Evolutionary conservation across 2,329 filamentous ascomycete genomes (phyloP), one percentile per base, ranked within the genome.

Genomic region (Aspergillus versicolor): DNA sequence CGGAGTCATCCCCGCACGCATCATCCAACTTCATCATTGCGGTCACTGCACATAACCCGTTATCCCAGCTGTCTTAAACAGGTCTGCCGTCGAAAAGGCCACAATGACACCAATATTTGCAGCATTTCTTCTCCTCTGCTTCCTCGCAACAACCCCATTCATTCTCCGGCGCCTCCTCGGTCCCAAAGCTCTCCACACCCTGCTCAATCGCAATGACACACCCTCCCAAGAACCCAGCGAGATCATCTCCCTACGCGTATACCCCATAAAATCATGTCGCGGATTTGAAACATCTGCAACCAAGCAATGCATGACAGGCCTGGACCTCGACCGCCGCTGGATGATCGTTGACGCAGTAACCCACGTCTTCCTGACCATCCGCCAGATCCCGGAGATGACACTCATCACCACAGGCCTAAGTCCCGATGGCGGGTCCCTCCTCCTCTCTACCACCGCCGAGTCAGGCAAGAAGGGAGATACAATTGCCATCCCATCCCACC

Each of bases 201-300:
- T 22, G 9, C 6, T 12, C 30, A 34, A 19, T 17, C 11, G 5
- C 44, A 34, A 34, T 6, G 2, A 3, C 27, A 27, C 42, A 37
- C 30, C 51, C 9, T 30, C 51, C 19, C 52, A 43, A 15, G 34
- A 48, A 47, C 67, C 61, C 38, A 72, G 61, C 57, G 69, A 73
- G 43, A 68, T 75, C 30, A 55, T 67, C 58, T 67, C 68, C 8
- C 74, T 88, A 11, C 80, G 79, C 55, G 78, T 87, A 63, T 87
- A 88, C 67, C 85, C 85, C 12, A 83, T 88, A 65, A 88, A 88
- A 67, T 88, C 85, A 59, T 88, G 86, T 63, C 83, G 86, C 45
- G 85, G 85, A 9, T 77, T 88, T 62, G 75, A 80, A 41, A 74
- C 88, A 9, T 68, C 78, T 15, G 78, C 76, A 3, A 79, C 82